phyloP scores from a whole-genome alignment of 2,329 filamentous ascomycete genomes.

The Penicillium corylophilum region DNA sequence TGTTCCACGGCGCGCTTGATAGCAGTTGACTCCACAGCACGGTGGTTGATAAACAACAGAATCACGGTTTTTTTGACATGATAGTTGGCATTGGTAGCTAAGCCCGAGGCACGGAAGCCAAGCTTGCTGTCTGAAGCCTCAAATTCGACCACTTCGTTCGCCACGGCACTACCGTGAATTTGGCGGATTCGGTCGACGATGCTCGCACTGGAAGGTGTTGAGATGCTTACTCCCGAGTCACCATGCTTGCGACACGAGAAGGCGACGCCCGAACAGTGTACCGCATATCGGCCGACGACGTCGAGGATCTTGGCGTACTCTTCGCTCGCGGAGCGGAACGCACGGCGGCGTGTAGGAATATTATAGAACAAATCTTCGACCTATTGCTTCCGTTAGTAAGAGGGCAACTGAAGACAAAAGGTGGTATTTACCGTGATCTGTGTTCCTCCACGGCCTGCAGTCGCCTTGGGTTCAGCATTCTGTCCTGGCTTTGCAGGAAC shows the following conservation, averaged over 20 bases:
- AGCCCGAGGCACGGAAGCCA: conserved; percentile 79
- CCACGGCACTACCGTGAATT: conserved; percentile 78
- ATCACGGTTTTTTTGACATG: conserved; percentile 85
- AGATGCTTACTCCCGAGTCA: conserved; percentile 77
- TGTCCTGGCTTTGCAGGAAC: conserved; percentile 84
- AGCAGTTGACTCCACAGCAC: conserved; percentile 82
- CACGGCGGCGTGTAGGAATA: conserved; percentile 79
- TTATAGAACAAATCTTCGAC: conserved; percentile 98
- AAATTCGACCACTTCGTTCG: conserved; percentile 83
- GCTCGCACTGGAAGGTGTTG: conserved; percentile 70
- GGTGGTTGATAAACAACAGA: conserved; percentile 93
- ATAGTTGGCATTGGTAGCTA: conserved; percentile 91
- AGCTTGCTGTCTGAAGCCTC: conserved; percentile 70
- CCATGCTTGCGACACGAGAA: conserved; percentile 98
- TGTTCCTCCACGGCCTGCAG: conserved; percentile 83
- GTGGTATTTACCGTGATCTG: conserved; percentile 70
- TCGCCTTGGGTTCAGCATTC: conserved; percentile 78
- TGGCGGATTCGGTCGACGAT: conserved; percentile 83
- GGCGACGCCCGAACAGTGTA: conserved; percentile 86
- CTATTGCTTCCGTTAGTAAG: conserved; percentile 31
- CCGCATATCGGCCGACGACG: conserved; percentile 85
- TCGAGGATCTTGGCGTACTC: conserved; percentile 98
- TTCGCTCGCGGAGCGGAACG: conserved; percentile 87
- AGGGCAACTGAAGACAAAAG: not conserved
- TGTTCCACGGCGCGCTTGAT: conserved; percentile 91